A percentile compares a stretch with the other conserved stretches of the same genome.
phyloP scores from a whole-genome alignment of 2,329 filamentous ascomycete genomes.

The Talaromyces funiculosus region DNA sequence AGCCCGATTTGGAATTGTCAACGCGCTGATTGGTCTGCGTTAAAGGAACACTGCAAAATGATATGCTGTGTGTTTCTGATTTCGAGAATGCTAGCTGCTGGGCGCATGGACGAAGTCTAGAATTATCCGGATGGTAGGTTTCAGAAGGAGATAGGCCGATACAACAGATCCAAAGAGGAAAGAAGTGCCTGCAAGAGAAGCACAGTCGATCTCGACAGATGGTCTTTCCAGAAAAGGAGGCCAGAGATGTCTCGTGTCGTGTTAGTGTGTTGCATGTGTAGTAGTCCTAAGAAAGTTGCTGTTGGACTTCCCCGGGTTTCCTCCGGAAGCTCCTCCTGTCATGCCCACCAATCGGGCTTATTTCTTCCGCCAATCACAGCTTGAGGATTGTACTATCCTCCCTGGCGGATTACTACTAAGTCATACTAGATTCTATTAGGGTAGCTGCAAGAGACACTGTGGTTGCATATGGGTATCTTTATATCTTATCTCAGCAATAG shows the following conservation, averaged over 20 bases:
- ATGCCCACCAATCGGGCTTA: conserved; percentile 9
- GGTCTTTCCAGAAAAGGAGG: not conserved
- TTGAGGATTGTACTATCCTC: not conserved
- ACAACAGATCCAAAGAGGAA: not conserved
- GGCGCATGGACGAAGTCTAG: not conserved
- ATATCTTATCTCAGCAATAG: too few relatives aligned
- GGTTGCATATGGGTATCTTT: too few relatives aligned
- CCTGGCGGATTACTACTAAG: too few relatives aligned
- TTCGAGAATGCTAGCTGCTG: not conserved
- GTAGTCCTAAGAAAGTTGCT: not conserved
- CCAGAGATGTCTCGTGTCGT: not conserved
- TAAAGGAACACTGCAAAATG: not conserved
- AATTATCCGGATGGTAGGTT: not conserved
- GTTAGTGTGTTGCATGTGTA: not conserved
- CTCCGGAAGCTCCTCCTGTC: not conserved
- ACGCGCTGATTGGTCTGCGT: not conserved
- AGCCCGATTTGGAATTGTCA: not conserved
- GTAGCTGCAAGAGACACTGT: too few relatives aligned
- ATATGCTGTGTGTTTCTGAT: not conserved
- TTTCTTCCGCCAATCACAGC: conserved; percentile 10
- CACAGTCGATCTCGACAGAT: too few relatives aligned
- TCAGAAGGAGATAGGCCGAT: not conserved
- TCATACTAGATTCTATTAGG: too few relatives aligned
- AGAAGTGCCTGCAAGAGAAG: not conserved
- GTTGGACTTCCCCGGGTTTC: conserved; percentile 6